These are phyloP conservation scores for Antitrichia curtipendula DNA, from an alignment of 225 moss, liverwort and hornwort species.

Conservation along the genomic window DNA sequence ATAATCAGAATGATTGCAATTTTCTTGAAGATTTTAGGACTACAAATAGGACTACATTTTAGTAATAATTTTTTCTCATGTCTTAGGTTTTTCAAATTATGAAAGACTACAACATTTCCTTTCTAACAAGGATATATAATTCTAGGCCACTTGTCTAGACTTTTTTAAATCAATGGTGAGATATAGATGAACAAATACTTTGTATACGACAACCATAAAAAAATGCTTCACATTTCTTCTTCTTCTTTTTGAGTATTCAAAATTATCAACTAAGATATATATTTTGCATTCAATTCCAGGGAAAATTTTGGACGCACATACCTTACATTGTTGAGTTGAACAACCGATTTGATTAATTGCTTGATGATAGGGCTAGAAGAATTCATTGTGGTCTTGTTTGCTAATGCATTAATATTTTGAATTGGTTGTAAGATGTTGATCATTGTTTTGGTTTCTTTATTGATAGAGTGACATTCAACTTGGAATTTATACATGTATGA, in stretches of 20 bases:
- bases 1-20: too few relatives aligned
- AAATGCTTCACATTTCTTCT: too few relatives aligned
- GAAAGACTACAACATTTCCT: fast-evolving
- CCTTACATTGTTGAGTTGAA: neutral
- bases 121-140: fast-evolving
- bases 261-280: neutral
- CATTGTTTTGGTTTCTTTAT: neutral
- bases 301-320: fast-evolving
- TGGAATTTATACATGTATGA: neutral
- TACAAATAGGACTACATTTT: neutral
- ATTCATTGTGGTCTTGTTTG: neutral
- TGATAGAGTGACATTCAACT: neutral
- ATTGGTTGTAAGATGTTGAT: neutral
- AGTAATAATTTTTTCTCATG: too few relatives aligned
- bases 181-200: too few relatives aligned
- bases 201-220: too few relatives aligned
- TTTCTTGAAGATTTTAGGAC: too few relatives aligned
- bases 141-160: neutral
- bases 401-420: neutral
- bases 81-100: neutral
- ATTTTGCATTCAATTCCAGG: neutral
- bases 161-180: too few relatives aligned
- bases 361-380: neutral
- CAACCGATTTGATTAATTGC: neutral
- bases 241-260: neutral